A percentile compares a stretch with the other conserved stretches of the same genome.
These are phyloP conservation scores for Candida caryicola DNA, from an alignment of 805 yeast species.

Conservation along the genomic window DNA sequence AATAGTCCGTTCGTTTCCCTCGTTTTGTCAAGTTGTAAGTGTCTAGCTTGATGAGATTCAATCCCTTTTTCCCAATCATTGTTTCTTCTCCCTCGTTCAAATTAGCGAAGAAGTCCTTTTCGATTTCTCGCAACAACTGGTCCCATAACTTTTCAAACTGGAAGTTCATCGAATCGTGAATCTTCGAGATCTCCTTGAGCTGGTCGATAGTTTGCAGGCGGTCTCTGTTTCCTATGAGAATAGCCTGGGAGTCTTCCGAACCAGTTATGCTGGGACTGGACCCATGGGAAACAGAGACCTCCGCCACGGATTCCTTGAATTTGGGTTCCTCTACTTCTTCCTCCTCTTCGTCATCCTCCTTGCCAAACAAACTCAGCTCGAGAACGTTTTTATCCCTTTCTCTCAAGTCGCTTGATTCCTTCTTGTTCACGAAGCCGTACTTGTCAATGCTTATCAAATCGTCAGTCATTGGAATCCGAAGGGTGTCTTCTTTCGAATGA, in stretches of 20 bases:
- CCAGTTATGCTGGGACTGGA: background rate
- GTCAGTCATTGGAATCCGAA: background rate
- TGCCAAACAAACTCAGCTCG: no score
- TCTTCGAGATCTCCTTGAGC: conserved; percentile 38
- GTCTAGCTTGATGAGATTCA: conserved; percentile 24
- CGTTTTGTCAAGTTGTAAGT: conserved; percentile 1
- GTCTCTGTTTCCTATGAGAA: conserved; percentile 13
- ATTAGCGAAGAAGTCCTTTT: conserved; percentile 16
- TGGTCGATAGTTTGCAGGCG: conserved; percentile 19
- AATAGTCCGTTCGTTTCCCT: conserved; percentile 5
- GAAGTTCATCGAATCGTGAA: conserved; percentile 43
- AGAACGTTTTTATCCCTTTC: no score
- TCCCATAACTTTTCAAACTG: conserved; percentile 46
- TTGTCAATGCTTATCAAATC: conserved; percentile 35
- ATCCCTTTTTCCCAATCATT: conserved; percentile 40
- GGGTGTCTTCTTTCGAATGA: background rate
- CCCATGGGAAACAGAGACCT: background rate
- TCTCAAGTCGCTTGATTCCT: no score
- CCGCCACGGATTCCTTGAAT: conserved; percentile 12
- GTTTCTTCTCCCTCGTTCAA: conserved; percentile 13
- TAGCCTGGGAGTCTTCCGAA: conserved; percentile 8
- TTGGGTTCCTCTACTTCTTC: conserved; percentile 9
- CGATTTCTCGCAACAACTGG: conserved; percentile 35
- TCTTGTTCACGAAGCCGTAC: conserved; percentile 44
- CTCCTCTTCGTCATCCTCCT: background rate